Evolutionary conservation across 306 rosid genomes (phyloP).

Genomic region (Astragalus membranaceus): DNA sequence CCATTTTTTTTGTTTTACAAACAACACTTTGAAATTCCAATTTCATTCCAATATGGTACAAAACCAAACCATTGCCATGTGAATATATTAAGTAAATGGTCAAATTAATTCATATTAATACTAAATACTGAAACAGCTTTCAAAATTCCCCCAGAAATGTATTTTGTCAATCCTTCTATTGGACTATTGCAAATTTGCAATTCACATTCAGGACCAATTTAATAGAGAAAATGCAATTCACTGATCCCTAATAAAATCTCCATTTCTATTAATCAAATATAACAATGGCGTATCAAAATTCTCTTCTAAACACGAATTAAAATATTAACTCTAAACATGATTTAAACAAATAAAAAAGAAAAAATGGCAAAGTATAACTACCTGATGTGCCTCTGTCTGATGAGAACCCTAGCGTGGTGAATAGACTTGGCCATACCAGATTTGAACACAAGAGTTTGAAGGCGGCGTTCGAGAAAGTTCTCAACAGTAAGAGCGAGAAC

Average conservation of each 20-base stretch:
- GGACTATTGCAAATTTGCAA: not conserved
- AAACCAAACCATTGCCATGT: too few relatives aligned
- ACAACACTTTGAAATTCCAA: too few relatives aligned
- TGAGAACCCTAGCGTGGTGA: slow-evolving; percentile 56
- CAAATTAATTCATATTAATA: too few relatives aligned
- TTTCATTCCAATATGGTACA: too few relatives aligned
- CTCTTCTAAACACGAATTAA: not conserved
- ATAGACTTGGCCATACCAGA: slow-evolving; percentile 61
- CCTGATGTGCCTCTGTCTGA: slow-evolving; percentile 54
- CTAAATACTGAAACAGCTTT: too few relatives aligned
- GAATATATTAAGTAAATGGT: too few relatives aligned
- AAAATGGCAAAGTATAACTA: too few relatives aligned
- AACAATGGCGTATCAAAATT: too few relatives aligned
- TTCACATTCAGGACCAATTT: not conserved
- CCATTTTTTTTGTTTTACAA: too few relatives aligned
- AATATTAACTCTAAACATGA: not conserved
- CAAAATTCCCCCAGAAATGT: not conserved
- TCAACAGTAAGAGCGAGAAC: slow-evolving; percentile 55
- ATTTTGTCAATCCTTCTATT: too few relatives aligned
- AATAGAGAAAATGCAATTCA: not conserved
- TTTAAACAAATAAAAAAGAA: not conserved
- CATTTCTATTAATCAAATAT: not conserved
- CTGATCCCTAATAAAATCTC: not conserved
- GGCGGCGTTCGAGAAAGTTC: slow-evolving; percentile 56
- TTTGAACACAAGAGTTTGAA: slow-evolving; percentile 47